Conservation (phyloP, 169 alveolate species). For the Cytauxzoon felis region DNA sequence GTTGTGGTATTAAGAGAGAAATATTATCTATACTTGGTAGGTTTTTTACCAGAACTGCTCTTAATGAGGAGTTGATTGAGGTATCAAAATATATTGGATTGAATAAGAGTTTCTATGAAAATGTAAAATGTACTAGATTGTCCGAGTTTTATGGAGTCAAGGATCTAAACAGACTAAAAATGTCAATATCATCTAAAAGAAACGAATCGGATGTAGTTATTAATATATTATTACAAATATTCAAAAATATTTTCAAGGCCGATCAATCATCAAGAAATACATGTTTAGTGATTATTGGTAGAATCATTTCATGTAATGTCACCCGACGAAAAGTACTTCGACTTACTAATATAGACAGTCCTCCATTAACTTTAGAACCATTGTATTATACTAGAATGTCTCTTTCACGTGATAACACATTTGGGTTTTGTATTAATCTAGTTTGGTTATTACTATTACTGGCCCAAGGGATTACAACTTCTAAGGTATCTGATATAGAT, state of each 20-base stretch:
- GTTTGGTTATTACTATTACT: constrained; percentile 67
- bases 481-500: constrained; percentile 57
- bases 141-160: constrained; percentile 29
- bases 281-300: constrained; percentile 19
- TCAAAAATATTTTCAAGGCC: constrained; percentile 18
- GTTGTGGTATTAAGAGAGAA: constrained; percentile 43
- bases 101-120: constrained; percentile 1
- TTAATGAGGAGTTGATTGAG: constrained; percentile 37
- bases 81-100: constrained; percentile 1
- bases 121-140: constrained; percentile 8
- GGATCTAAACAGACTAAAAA: constrained; percentile 11
- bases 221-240: constrained; percentile 1
- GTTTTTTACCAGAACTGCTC: constrained; percentile 11
- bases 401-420: constrained; percentile 65
- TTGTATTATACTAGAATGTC: constrained; percentile 13
- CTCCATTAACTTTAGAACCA: constrained; percentile 36
- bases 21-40: constrained; percentile 27
- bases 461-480: constrained; percentile 62
- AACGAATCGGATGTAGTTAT: constrained; percentile 22
- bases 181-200: constrained; percentile 12
- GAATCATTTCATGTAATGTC: constrained; percentile 16
- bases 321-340: constrained; percentile 23
- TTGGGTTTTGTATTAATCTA: constrained; percentile 65
- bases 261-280: constrained; percentile 19
- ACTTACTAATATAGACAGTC: constrained; percentile 34